These are phyloP conservation scores for Zygotorulaspora florentina DNA, from an alignment of 805 yeast genomes.

Conservation along the genomic window DNA sequence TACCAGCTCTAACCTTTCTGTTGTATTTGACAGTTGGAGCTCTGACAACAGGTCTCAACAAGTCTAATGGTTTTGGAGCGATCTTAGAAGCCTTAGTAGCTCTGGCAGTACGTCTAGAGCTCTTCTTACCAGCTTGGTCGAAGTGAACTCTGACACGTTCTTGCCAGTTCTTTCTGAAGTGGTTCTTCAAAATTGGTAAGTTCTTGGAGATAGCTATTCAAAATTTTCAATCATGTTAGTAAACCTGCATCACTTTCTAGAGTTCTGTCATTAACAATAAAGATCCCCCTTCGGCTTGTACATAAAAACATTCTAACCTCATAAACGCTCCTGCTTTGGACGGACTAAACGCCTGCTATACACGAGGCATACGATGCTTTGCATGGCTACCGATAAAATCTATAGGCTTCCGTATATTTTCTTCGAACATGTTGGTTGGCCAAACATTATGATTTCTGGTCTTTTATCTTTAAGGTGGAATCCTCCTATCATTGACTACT, in stretches of 20 bases:
- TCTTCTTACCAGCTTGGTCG: constrained; percentile 99
- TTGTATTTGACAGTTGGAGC: constrained; percentile 98
- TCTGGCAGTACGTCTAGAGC: constrained; percentile 92
- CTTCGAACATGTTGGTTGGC: background rate
- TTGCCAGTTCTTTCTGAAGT: constrained; percentile 99
- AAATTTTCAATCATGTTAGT: constrained; percentile 14
- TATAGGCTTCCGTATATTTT: background rate
- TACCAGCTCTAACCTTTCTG: constrained; percentile 99
- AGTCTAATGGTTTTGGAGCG: constrained; percentile 98
- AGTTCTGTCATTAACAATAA: background rate
- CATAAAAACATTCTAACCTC: background rate
- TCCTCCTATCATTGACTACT: background rate
- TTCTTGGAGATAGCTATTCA: constrained; percentile 91
- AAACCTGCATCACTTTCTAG: background rate
- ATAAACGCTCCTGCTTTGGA: background rate
- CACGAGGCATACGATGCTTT: too few species aligned
- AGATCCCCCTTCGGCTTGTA: background rate
- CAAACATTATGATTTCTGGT: background rate
- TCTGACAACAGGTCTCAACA: constrained; percentile 96
- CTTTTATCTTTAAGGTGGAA: background rate
- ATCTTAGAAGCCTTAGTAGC: constrained; percentile 86
- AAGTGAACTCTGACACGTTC: constrained; percentile 99
- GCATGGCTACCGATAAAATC: too few species aligned
- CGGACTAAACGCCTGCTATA: too few species aligned
- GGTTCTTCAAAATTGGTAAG: constrained; percentile 98